Evolutionary conservation across 768 basidiomycete genomes (phyloP), one percentile per base, ranked within the genome.

Genomic region (Agrocybe pediades): DNA sequence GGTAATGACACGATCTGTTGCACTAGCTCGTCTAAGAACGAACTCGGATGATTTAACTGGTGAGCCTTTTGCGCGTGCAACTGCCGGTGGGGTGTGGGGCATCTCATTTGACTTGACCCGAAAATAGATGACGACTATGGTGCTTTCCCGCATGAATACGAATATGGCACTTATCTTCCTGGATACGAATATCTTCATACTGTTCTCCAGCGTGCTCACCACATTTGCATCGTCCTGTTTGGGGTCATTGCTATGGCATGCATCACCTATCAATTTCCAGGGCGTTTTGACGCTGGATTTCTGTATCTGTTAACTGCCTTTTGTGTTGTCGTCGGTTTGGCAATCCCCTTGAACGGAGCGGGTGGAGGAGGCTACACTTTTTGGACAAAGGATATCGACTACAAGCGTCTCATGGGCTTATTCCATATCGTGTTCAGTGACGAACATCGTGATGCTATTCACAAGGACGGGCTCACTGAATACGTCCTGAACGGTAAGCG

Each of bases 361-460:
- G 69, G 71, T 0, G 71, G 68, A n/a, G 66, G 63, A 50, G 77
- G 71, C 1, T 80, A 72, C 55, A 62, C 73, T 2, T 76, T 74
- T 51, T 75, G 71, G 69, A 70, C 73, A 1, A 63, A 64, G 3
- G 71, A 77, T 53, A 6, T 19, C 0, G 55, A 67, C 48, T 81
- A 73, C 53, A 64, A 71, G 49, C 66, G 69, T n/a, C 67, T 79
- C 45, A 66, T 69, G 23, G 51, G 66, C 11, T 67, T 80, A 11
- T 74, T 75, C 53, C 61, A 63, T 1, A 67, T 76, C n/a, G 61
- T 74, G 0, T 80, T 79, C 45, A 68, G 69, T 26, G 49, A 55
- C 0, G 55, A 65, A 11, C 74, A 73, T 53, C 67, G 74, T 26
- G 54, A 66, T 11, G 67, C 70, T 17, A 43, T 80, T 6, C 49